Base-by-base conservation (phyloP, 768 basidiomycete species). In the Sarcodon aspratus region DNA sequence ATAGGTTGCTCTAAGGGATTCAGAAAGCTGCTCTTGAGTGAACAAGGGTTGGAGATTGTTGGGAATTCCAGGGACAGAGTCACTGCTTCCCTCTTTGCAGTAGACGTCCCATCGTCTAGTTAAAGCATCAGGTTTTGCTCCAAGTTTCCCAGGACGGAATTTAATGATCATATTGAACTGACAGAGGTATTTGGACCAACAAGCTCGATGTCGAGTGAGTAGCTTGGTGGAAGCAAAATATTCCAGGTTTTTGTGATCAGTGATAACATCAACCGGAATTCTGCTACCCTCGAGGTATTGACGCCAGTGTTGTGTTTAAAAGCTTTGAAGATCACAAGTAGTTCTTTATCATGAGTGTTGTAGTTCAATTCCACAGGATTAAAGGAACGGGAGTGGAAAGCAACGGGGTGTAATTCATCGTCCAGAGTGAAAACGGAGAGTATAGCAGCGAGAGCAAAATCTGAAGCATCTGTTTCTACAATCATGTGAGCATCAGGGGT, bases 301-400 rank as follows among this genome's bases (percentile, higher is more conserved):
- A 0, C 59, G 47, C 66, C 40, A 66, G 55, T 7, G 61, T 52
- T 64, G 55, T 7, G 61, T 52, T 64, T 64, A 66, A 73, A 52
- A 0, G 63, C 61, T 31, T 58, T 33, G n/a, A 77, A 62, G 27
- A 78, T 71, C 0, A 73, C 70, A 3, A 76, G 62, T 0, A 78
- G 48, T 56, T 80, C 76, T 49, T 66, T 66, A 54, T 79, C 64
- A 48, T 71, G 60, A 33, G 65, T 63, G 15, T 69, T 61, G 54
- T 78, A 78, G 53, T 77, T 76, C 2, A 57, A 45, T 55, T 78
- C 70, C 0, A 66, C 59, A 0, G 49, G 45, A 0, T 44, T 56
- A 0, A 73, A 48, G 6, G 59, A 54, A 6, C 63, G 59, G 0
- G 69, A 74, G 3, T 58, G 52, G 50, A 66, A 77, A 0, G 63